phyloP scores from a whole-genome alignment of 2,329 filamentous ascomycete species.

The Aspergillus aculeatus region DNA sequence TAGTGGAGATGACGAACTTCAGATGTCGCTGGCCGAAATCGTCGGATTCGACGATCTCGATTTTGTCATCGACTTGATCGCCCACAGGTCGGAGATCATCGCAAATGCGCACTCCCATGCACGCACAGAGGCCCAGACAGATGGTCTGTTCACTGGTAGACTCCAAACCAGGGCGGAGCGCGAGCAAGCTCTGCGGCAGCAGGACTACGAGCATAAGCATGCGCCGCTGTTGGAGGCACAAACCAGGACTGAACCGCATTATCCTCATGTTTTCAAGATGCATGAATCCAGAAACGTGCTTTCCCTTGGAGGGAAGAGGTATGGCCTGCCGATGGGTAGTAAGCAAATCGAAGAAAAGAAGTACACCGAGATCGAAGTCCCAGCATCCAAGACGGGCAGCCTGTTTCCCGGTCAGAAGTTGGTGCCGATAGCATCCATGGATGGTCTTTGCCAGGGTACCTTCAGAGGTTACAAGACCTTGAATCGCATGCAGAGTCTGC shows the following conservation, averaged over 20 bases:
- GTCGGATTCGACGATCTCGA: conserved; percentile 93
- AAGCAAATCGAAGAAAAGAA: conserved; percentile 68
- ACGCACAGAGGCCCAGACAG: conserved; percentile 37
- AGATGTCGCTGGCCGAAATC: conserved; percentile 83
- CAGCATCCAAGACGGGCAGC: conserved; percentile 74
- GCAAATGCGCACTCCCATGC: conserved; percentile 32
- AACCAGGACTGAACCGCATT: conserved; percentile 68
- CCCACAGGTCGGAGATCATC: conserved; percentile 68
- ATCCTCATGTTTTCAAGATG: conserved; percentile 88
- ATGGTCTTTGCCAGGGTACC: conserved; percentile 84
- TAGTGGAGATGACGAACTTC: conserved; percentile 78
- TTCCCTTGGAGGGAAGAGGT: conserved; percentile 75
- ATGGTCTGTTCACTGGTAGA: conserved; percentile 50
- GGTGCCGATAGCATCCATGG: conserved; percentile 75
- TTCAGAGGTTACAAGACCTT: conserved; percentile 92
- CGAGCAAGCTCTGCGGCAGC: conserved; percentile 71
- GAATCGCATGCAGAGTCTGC: conserved; percentile 97
- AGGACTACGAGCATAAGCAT: conserved; percentile 81
- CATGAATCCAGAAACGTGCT: conserved; percentile 84
- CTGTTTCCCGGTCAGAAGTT: conserved; percentile 72
- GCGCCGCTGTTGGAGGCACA: conserved; percentile 69
- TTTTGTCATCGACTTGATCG: conserved; percentile 85
- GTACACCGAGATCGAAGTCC: conserved; percentile 88
- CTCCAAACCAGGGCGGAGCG: conserved; percentile 75
- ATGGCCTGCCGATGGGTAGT: conserved; percentile 74